Evolutionary conservation across 768 basidiomycete genomes (phyloP), one percentile per base, ranked within the genome.

Genomic region (Fibroporia radiculosa): DNA sequence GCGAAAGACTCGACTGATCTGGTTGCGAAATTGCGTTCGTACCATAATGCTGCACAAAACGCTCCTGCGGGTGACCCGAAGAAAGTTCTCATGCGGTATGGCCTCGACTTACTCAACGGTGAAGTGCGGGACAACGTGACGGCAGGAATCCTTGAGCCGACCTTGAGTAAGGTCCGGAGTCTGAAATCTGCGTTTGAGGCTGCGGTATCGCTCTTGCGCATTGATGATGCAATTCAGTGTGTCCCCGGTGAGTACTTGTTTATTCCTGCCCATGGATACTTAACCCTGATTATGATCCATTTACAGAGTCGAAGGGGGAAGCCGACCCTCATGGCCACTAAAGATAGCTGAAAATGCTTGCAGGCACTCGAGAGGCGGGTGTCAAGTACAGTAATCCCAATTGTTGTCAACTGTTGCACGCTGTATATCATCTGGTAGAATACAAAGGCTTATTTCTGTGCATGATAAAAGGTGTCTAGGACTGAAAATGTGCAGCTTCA

Each of bases 1-100:
- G 96, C 96, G 31, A 98, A 98, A 59, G 96, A 99, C 62, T 92
- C 93, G 28, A 98, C 95, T 1, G 91, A 97, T 45, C 79, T 99
- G 16, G 92, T 99, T 29, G 93, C 96, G 18, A 97, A 97, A 66
- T 72, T 99, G 39, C 84, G 96, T 40, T 84, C 93, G 8, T 98
- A 93, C 68, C 96, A 99, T 71, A 93, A 93, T 55, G 86, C 91
- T 35, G 93, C 93, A 3, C 95, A 96, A 67, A 93, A 84, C 53
- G 95, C 92, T 2, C 83, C 90, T 2, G 74, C 70, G 0, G 87
- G 88, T 31, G 96, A 98, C 65, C 87, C 91, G 13, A 95, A 93
- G 68, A 90, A 96, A 64, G 79, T 68, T 4, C 72, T 97, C 29
- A 66, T 93, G 64, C 86, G 89, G 48, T 98, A 96, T 64, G 96